Conservation (phyloP, 1,284 basidiomycete species). For the Exobasidium cylindrosporum region DNA sequence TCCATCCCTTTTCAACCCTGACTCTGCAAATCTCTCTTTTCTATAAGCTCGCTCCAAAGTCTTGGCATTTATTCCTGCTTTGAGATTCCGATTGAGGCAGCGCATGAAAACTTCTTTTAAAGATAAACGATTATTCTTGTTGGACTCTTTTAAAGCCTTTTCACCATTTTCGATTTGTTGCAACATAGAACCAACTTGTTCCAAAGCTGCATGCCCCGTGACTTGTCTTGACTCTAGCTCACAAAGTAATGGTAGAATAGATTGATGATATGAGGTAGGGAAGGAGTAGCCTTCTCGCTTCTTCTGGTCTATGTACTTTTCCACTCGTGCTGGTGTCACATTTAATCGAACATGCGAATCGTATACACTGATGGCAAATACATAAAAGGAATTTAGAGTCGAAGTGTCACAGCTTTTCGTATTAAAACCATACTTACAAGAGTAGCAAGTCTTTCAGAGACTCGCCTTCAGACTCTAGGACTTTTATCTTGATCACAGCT, state of each 20-base stretch:
- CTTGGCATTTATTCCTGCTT: slow-evolving; percentile 1
- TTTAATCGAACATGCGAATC: background rate
- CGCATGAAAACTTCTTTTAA: background rate
- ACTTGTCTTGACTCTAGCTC: background rate
- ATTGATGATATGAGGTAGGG: background rate
- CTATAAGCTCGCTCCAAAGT: background rate
- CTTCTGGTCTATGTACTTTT: background rate
- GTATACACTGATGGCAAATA: background rate
- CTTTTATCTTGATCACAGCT: background rate
- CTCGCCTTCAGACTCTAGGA: background rate
- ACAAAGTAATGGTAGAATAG: background rate
- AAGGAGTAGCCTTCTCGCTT: background rate
- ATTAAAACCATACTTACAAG: background rate
- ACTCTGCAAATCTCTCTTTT: background rate
- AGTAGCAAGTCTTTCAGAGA: background rate
- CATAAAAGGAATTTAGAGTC: too few species aligned
- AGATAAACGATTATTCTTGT: background rate
- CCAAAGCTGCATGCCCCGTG: background rate
- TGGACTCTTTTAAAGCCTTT: background rate
- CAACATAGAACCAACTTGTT: background rate
- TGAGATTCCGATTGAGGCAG: slow-evolving; percentile 11
- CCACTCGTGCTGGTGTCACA: background rate
- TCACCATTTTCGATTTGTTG: background rate
- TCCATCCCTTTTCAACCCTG: background rate
- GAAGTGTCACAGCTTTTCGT: too few species aligned